A percentile compares a stretch with the other conserved stretches of the same genome.
phyloP scores from a whole-genome alignment of 2,329 filamentous ascomycete genomes.

The Exophiala mesophila region DNA sequence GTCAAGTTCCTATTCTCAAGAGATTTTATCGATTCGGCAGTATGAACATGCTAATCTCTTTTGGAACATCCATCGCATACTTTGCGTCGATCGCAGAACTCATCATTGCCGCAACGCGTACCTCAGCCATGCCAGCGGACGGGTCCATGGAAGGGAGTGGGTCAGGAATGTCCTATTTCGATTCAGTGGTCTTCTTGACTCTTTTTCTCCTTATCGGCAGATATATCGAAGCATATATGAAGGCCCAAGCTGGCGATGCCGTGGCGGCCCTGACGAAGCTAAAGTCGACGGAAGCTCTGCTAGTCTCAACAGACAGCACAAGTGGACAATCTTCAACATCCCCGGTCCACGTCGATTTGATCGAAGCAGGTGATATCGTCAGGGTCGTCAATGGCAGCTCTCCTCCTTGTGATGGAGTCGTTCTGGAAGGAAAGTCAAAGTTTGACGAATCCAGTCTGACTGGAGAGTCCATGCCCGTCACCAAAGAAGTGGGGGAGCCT shows the following conservation, averaged over 20 bases:
- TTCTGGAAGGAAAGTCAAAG: conserved; percentile 52
- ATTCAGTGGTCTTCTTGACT: conserved; percentile 86
- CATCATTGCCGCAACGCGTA: conserved; percentile 52
- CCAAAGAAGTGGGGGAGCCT: conserved; percentile 38
- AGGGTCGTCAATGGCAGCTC: conserved; percentile 73
- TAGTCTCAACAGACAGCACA: conserved; percentile 45
- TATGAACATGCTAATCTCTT: conserved; percentile 90
- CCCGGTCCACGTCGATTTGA: conserved; percentile 59
- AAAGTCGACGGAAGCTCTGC: conserved; percentile 67
- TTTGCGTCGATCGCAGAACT: conserved; percentile 75
- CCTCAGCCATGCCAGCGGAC: conserved; percentile 3
- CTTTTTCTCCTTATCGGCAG: conserved; percentile 70
- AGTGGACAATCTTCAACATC: not conserved
- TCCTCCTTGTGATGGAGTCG: conserved; percentile 76
- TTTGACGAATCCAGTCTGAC: conserved; percentile 93
- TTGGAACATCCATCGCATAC: conserved; percentile 85
- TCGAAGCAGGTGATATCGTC: conserved; percentile 71
- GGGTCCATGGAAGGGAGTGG: conserved; percentile 10
- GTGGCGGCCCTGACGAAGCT: conserved; percentile 74
- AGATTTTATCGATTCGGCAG: conserved; percentile 90
- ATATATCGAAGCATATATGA: conserved; percentile 73
- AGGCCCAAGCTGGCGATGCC: conserved; percentile 82
- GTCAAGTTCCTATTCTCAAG: conserved; percentile 65
- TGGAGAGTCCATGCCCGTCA: conserved; percentile 45
- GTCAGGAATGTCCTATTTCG: conserved; percentile 61